phyloP scores from a whole-genome alignment of 768 basidiomycete genomes.

The Butyriboletus loyo region DNA sequence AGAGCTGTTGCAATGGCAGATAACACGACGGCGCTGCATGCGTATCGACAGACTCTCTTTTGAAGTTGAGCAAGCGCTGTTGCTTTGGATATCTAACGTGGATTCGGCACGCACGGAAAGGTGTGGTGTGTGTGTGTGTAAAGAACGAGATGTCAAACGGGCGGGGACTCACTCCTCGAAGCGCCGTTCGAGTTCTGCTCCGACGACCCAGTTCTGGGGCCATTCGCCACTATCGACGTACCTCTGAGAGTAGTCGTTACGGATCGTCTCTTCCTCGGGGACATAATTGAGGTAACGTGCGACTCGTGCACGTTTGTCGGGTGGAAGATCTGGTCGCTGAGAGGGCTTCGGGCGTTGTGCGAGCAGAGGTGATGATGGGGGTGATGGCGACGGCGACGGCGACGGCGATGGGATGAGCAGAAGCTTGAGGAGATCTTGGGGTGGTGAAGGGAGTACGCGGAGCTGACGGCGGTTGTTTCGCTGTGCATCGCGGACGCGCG shows the following conservation, averaged over 20 bases:
- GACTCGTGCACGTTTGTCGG: slow-evolving; percentile 71
- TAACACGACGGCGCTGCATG: slow-evolving; percentile 73
- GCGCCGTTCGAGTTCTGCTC: slow-evolving; percentile 81
- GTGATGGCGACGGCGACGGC: slow-evolving; percentile 48
- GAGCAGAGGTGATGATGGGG: slow-evolving; percentile 44
- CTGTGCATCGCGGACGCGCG: slow-evolving; percentile 55
- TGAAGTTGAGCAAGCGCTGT: slow-evolving; percentile 76
- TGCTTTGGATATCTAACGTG: slow-evolving; percentile 86
- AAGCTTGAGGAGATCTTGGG: slow-evolving; percentile 50
- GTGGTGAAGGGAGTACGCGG: slow-evolving; percentile 52
- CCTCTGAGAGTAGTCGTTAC: slow-evolving; percentile 90
- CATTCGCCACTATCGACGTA: slow-evolving; percentile 92
- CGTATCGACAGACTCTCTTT: slow-evolving; percentile 71
- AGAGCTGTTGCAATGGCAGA: slow-evolving; percentile 57
- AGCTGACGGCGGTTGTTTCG: slow-evolving; percentile 55
- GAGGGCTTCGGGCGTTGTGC: slow-evolving; percentile 32
- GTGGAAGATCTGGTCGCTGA: slow-evolving; percentile 52
- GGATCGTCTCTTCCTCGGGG: slow-evolving; percentile 92
- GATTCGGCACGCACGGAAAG: background rate
- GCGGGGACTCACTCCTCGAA: slow-evolving; percentile 86
- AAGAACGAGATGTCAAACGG: background rate
- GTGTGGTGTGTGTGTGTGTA: background rate
- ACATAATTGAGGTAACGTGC: slow-evolving; percentile 78
- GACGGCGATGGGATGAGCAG: slow-evolving; percentile 59
- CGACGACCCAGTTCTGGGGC: slow-evolving; percentile 92